phyloP scores from a whole-genome alignment of 768 basidiomycete genomes.

The Pleurotus cornucopiae region DNA sequence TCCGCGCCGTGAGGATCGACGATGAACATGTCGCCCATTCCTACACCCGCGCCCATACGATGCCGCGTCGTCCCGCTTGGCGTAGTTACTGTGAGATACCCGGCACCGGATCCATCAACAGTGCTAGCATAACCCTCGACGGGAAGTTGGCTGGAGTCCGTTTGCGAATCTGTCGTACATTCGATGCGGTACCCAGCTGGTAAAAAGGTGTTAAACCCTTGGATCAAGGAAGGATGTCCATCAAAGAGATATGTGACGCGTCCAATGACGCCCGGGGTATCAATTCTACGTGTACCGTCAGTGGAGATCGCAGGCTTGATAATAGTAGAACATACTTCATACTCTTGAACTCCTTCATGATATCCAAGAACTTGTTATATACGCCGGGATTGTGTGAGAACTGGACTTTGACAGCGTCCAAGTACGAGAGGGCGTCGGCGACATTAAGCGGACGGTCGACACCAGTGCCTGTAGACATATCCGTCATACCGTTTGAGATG shows the following conservation, averaged over 20 bases:
- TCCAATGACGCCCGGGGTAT: slow-evolving; percentile 95
- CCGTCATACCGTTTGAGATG: background rate
- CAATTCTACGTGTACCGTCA: slow-evolving; percentile 57
- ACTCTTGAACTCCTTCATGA: slow-evolving; percentile 99
- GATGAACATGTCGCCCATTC: too few relatives aligned
- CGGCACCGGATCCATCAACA: background rate
- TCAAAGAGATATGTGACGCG: slow-evolving; percentile 92
- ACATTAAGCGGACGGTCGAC: slow-evolving; percentile 78
- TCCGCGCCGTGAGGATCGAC: too few relatives aligned
- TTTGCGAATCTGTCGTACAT: slow-evolving; percentile 48
- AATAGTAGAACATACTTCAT: slow-evolving; percentile 55
- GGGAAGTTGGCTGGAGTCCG: background rate
- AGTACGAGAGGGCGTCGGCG: slow-evolving; percentile 88
- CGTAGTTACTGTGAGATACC: slow-evolving; percentile 1
- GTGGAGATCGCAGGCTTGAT: background rate
- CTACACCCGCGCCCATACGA: background rate
- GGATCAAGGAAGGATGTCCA: slow-evolving; percentile 86
- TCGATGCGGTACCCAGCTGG: slow-evolving; percentile 94
- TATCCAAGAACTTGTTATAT: slow-evolving; percentile 91
- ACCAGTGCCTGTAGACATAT: background rate
- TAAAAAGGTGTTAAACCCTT: slow-evolving; percentile 98
- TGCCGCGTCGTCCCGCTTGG: slow-evolving; percentile 1
- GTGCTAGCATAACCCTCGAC: background rate
- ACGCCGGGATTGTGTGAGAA: slow-evolving; percentile 90
- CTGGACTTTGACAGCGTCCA: slow-evolving; percentile 89